These are phyloP conservation scores for Collybiopsis confluens DNA, from an alignment of 768 basidiomycete genomes.

Conservation along the genomic window DNA sequence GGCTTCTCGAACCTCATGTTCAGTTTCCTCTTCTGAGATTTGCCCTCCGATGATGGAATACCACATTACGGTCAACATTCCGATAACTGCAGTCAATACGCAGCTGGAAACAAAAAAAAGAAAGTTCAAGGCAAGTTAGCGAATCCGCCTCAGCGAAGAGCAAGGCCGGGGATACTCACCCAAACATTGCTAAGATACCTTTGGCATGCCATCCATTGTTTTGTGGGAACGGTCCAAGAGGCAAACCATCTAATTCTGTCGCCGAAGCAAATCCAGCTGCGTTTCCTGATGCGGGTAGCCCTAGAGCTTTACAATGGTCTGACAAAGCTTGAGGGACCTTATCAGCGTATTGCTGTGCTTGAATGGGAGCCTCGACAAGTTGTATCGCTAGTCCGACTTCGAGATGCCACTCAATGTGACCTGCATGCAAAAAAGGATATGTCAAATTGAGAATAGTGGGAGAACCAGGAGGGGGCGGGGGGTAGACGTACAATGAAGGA, in stretches of 20 bases:
- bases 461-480: slow-evolving; percentile 36
- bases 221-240: no score
- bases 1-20: slow-evolving; percentile 56
- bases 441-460: neutral
- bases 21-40: slow-evolving; percentile 83
- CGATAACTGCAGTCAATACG: slow-evolving; percentile 77
- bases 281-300: slow-evolving; percentile 68
- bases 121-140: neutral
- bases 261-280: slow-evolving; percentile 75
- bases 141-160: no score
- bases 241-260: slow-evolving; percentile 73
- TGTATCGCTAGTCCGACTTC: slow-evolving; percentile 80
- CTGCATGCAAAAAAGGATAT: slow-evolving; percentile 30
- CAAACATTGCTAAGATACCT: slow-evolving; percentile 75
- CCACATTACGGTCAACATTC: slow-evolving; percentile 80
- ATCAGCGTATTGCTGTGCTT: no score
- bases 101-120: slow-evolving; percentile 38
- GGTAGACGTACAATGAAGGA: no score
- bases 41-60: no score
- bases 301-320: slow-evolving; percentile 70
- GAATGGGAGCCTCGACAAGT: no score
- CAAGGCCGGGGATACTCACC: slow-evolving; percentile 35
- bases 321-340: no score
- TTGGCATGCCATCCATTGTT: no score
- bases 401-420: slow-evolving; percentile 86